Evolutionary conservation across 495 filamentous ascomycete species (phyloP).

Genomic region (Neurospora sp.): DNA sequence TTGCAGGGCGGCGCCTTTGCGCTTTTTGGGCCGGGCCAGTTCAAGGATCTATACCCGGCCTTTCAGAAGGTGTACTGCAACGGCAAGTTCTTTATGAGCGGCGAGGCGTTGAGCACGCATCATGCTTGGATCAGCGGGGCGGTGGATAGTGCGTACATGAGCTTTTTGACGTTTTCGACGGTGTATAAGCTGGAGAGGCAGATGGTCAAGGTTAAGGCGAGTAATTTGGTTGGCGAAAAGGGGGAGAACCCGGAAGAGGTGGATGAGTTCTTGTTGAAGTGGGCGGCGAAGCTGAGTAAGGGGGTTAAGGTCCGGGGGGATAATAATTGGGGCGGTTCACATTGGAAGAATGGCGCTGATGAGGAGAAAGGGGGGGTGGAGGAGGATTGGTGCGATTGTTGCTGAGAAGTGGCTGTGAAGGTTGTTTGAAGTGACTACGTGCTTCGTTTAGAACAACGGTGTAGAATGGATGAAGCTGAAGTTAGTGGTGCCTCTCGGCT

Average conservation of each 20-base stretch:
- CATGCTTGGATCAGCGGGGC: constrained; percentile 36
- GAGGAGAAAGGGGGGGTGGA: neutral
- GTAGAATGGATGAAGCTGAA: neutral
- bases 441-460: neutral
- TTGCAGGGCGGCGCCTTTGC: constrained; percentile 35
- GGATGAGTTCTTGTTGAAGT: constrained; percentile 1
- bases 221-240: neutral
- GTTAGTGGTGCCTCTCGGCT: neutral
- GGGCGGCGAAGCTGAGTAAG: neutral
- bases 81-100: constrained; percentile 23
- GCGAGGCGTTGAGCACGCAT: constrained; percentile 32
- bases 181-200: neutral
- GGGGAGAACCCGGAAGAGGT: neutral
- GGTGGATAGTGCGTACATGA: constrained; percentile 15
- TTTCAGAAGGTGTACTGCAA: constrained; percentile 17
- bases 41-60: constrained; percentile 22
- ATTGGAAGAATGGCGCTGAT: neutral
- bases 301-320: neutral
- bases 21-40: constrained; percentile 36
- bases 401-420: neutral
- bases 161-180: neutral
- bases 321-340: neutral
- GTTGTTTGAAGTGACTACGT: neutral
- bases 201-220: neutral
- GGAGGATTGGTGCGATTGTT: neutral